Percentiles rank a stretch among this genome's conserved stretches.
Conservation (phyloP, 83 land plant genomes). For the Picea mariana region DNA sequence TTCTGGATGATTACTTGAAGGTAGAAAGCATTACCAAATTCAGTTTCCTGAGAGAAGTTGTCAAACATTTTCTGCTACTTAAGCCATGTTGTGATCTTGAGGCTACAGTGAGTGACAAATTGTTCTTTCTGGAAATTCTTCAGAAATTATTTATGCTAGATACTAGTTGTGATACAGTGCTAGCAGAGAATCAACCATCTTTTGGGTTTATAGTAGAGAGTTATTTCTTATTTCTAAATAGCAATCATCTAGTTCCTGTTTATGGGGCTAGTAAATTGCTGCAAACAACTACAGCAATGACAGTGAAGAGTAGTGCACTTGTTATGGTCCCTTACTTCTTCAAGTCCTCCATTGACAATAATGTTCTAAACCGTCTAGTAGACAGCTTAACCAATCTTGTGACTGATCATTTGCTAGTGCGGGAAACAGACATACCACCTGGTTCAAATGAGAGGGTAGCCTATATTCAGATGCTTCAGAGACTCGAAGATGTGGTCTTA, state of each 20-base stretch:
- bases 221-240: constrained; percentile 24
- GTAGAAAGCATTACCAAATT: constrained; percentile 35
- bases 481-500: constrained; percentile 31
- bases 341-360: constrained; percentile 13
- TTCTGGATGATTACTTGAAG: constrained; percentile 40
- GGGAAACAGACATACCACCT: constrained; percentile 40
- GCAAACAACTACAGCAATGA: constrained; percentile 21
- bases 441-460: constrained; percentile 45
- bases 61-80: constrained; percentile 28
- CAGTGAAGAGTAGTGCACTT: constrained; percentile 35
- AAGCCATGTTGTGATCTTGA: constrained; percentile 26
- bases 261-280: constrained; percentile 9
- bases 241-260: background rate
- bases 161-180: constrained; percentile 21
- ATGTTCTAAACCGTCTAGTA: constrained; percentile 13
- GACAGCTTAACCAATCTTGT: constrained; percentile 30
- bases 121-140: constrained; percentile 42
- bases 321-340: constrained; percentile 35
- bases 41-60: constrained; percentile 40
- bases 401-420: constrained; percentile 39
- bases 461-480: constrained; percentile 32
- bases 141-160: constrained; percentile 43
- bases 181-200: constrained; percentile 29
- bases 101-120: constrained; percentile 25
- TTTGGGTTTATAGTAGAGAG: constrained; percentile 35